These are phyloP conservation scores for Thuidium tamariscinum DNA, from an alignment of 225 moss, liverwort and hornwort species.

Conservation along the genomic window DNA sequence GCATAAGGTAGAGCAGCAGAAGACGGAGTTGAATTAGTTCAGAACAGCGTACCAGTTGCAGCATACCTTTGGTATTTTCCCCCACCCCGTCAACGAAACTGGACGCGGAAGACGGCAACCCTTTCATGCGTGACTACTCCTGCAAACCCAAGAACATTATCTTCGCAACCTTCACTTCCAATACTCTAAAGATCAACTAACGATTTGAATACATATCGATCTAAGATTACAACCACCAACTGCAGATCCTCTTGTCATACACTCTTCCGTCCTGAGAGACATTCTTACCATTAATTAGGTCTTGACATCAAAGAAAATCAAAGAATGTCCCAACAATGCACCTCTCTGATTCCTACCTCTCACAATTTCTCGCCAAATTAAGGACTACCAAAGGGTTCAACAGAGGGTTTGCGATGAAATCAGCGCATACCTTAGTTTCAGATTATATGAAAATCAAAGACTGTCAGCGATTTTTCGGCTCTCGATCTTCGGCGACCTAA, in stretches of 20 bases:
- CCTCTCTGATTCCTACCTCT: background rate
- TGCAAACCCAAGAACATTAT: background rate
- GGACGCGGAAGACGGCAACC: background rate
- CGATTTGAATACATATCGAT: background rate
- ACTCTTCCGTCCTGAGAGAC: background rate
- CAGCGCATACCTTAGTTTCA: background rate
- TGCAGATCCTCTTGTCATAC: background rate
- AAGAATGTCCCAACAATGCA: background rate
- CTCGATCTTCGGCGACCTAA: background rate
- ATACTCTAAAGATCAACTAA: background rate
- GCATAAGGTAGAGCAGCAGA: background rate
- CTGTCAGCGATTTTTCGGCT: background rate
- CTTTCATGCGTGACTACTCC: background rate
- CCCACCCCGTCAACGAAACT: constrained; percentile 13
- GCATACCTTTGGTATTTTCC: constrained; percentile 18
- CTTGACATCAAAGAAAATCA: background rate
- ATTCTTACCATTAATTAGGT: background rate
- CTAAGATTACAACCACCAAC: background rate
- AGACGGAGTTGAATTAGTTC: background rate
- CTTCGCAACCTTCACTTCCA: background rate
- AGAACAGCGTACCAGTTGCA: constrained; percentile 30
- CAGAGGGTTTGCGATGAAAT: background rate
- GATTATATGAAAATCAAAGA: background rate
- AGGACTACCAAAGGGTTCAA: background rate
- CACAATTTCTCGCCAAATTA: background rate